Evolutionary conservation across 2,329 filamentous ascomycete genomes (phyloP).

Genomic region (Cladophialophora exuberans): DNA sequence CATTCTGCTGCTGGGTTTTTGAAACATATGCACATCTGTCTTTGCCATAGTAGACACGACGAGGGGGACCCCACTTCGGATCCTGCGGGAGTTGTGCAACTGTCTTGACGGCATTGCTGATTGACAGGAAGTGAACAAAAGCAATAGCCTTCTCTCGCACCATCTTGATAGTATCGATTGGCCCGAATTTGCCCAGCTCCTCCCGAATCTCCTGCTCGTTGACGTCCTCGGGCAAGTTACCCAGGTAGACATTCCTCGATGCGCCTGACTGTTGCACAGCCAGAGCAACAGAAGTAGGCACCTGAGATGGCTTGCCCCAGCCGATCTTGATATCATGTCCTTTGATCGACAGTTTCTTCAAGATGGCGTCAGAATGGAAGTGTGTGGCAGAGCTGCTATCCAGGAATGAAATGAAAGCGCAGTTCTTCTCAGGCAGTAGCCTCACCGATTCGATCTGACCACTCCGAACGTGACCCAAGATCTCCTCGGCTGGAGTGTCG

Average conservation of each 20-base stretch:
- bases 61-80: constrained; percentile 92
- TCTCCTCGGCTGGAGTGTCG: constrained; percentile 95
- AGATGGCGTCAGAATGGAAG: constrained; percentile 98
- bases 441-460: constrained; percentile 99
- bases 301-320: constrained; percentile 98
- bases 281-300: constrained; percentile 94
- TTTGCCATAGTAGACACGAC: constrained; percentile 97
- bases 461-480: constrained; percentile 91
- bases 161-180: constrained; percentile 96
- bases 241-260: constrained; percentile 94
- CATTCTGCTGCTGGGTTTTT: constrained; percentile 99
- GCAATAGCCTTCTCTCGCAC: constrained; percentile 97
- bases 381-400: constrained; percentile 97
- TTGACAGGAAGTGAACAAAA: constrained; percentile 96
- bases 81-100: constrained; percentile 96
- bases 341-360: constrained; percentile 99
- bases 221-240: constrained; percentile 88
- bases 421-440: constrained; percentile 97
- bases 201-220: constrained; percentile 90
- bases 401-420: constrained; percentile 98
- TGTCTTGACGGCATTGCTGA: constrained; percentile 97
- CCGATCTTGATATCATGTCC: constrained; percentile 99
- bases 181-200: constrained; percentile 92
- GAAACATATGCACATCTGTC: constrained; percentile 98
- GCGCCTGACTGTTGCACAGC: constrained; percentile 97